These are phyloP conservation scores for Solanum bukasovii DNA, from an alignment of 257 asterid species.

Conservation along the genomic window DNA sequence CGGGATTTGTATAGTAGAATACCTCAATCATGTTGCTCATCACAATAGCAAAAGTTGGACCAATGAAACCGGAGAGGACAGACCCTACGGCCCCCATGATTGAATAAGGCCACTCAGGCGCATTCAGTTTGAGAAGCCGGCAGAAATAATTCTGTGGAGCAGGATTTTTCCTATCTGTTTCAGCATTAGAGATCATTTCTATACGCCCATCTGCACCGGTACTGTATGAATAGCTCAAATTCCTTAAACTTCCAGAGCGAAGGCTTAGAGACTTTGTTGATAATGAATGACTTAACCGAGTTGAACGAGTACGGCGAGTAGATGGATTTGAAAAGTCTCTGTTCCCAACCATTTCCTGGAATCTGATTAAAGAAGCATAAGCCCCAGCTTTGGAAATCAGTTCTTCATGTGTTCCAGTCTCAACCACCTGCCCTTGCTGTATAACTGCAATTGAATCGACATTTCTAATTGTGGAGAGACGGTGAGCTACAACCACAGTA, in stretches of 20 bases:
- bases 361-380: conserved; percentile 69
- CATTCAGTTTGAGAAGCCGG: conserved; percentile 73
- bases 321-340: conserved; percentile 84
- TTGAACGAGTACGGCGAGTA: conserved; percentile 72
- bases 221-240: conserved; percentile 86
- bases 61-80: conserved; percentile 79
- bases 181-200: conserved; percentile 94
- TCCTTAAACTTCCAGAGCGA: conserved; percentile 89
- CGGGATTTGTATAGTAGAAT: conserved; percentile 65
- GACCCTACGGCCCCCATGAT: conserved; percentile 96
- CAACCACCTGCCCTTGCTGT: conserved; percentile 93
- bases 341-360: conserved; percentile 86
- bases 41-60: conserved; percentile 89
- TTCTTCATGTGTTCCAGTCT: conserved; percentile 91
- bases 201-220: conserved; percentile 96
- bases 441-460: conserved; percentile 89
- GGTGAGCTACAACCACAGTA: conserved; percentile 90
- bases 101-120: conserved; percentile 98
- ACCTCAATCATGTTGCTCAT: conserved; percentile 98
- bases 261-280: conserved; percentile 95
- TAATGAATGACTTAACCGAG: conserved; percentile 78
- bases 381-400: conserved; percentile 82
- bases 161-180: conserved; percentile 70
- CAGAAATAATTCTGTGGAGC: conserved; percentile 87
- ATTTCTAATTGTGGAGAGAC: conserved; percentile 78